phyloP scores from a whole-genome alignment of 352 stramenopile species.

The Phytopythium helicoides region DNA sequence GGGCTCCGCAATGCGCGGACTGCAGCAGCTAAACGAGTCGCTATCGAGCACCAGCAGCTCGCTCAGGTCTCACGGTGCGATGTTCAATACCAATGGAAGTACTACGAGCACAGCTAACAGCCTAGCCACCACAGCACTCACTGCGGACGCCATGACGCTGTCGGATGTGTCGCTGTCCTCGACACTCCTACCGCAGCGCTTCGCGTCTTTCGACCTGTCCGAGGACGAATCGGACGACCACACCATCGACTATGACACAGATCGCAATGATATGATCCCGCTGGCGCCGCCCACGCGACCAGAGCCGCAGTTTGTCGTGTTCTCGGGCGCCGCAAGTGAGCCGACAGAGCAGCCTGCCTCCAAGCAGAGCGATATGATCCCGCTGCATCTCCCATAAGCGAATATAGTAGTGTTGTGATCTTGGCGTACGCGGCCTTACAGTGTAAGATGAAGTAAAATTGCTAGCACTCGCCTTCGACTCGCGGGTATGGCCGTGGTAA shows the following conservation, averaged over 20 bases:
- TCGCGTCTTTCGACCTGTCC: slow-evolving; percentile 4
- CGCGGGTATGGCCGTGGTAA: too few species aligned
- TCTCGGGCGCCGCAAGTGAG: neutral
- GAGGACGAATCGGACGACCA: neutral
- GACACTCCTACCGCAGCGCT: neutral
- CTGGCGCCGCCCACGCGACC: neutral
- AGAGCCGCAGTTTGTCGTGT: slow-evolving; percentile 4
- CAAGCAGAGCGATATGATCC: slow-evolving; percentile 5
- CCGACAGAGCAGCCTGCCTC: neutral
- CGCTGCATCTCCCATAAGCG: slow-evolving; percentile 4
- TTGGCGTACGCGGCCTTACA: too few species aligned
- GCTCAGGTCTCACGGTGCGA: slow-evolving; percentile 11
- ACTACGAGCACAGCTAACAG: neutral
- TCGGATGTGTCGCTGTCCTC: neutral
- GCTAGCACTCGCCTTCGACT: too few species aligned
- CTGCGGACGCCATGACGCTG: neutral
- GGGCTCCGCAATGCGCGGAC: slow-evolving; percentile 1
- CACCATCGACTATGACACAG: neutral
- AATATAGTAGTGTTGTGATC: too few species aligned
- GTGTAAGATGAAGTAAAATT: too few species aligned
- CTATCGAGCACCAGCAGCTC: slow-evolving; percentile 64
- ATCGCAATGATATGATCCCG: slow-evolving; percentile 8
- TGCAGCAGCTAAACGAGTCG: slow-evolving; percentile 40
- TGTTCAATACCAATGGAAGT: neutral
- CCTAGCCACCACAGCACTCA: neutral